Conservation (phyloP, 176 grass and related monocot genomes). For the Zea mays region Zm-B73-REFERENCE-NAM-5.0 NC_050100.1:91879001-91879500, state of each 20-base stretch:
- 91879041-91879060: constrained; percentile 77
- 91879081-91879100: constrained; percentile 87
- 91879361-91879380: constrained; percentile 64
- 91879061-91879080: constrained; percentile 86
- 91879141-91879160: constrained; percentile 87
- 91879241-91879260: constrained; percentile 91
- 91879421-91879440: constrained; percentile 84
- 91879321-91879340: constrained; percentile 94
- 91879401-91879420: constrained; percentile 85
- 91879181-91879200: constrained; percentile 87
- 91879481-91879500: constrained; percentile 89
- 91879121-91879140: constrained; percentile 74
- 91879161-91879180: constrained; percentile 95
- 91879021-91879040: constrained; percentile 84
- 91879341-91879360: constrained; percentile 61
- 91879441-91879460: constrained; percentile 80
- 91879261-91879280: constrained; percentile 89
- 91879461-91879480: constrained; percentile 85
- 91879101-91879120: constrained; percentile 84
- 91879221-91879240: constrained; percentile 87
- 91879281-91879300: constrained; percentile 84
- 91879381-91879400: constrained; percentile 71
- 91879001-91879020: constrained; percentile 83
- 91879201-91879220: constrained; percentile 99
- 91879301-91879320: constrained; percentile 81